Evolutionary conservation across 1,284 basidiomycete genomes (phyloP), one percentile per base, ranked within the genome.

Genomic region (Schizopora paradoxa): DNA sequence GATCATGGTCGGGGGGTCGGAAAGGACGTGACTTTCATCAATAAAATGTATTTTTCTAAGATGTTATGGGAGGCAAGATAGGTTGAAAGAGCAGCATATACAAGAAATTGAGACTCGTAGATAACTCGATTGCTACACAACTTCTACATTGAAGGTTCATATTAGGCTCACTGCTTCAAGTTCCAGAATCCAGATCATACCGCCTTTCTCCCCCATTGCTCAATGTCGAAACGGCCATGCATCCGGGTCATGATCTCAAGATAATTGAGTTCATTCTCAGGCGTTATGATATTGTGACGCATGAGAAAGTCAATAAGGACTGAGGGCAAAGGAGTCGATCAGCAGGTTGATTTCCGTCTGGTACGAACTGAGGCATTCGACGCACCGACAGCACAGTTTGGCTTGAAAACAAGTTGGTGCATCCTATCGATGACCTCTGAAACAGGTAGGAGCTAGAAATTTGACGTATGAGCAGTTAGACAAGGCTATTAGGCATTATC

Each of bases 231-330:
- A 44, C 72, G 61, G 3, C 82, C 77, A 57, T 90, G 87, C 28
- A 90, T 57, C n/a, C 79, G 73, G 2, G 82, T 85, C 2, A 77
- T 57, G 34, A 92, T 81, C 56, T 86, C 78, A 62, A 83, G 65
- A 56, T 76, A 91, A 48, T 86, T 69, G 0, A 82, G 77, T 57
- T 92, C 89, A 46, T 79, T 82, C 44, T 90, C 87, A 0, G 86
- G 76, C 0, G 84, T 90, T 35, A 93, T 68, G 52, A 78, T 71
- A 1, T 88, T 87, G 47, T 82, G 77, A 5, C 87, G 75, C 40
- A 94, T 76, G 62, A 94, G 74, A 51, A 95, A 83, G 61, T 96
- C 91, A 32, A 95, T 68, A 34, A 95, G 65, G 8, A 90, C 91
- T 86, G 43, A 1, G 14, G 8, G 22, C 10, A 25, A 27, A 13